Evolutionary conservation across 768 basidiomycete species (phyloP), one percentile per base, ranked within the genome.

Genomic region (Mrakia hoshinonis): DNA sequence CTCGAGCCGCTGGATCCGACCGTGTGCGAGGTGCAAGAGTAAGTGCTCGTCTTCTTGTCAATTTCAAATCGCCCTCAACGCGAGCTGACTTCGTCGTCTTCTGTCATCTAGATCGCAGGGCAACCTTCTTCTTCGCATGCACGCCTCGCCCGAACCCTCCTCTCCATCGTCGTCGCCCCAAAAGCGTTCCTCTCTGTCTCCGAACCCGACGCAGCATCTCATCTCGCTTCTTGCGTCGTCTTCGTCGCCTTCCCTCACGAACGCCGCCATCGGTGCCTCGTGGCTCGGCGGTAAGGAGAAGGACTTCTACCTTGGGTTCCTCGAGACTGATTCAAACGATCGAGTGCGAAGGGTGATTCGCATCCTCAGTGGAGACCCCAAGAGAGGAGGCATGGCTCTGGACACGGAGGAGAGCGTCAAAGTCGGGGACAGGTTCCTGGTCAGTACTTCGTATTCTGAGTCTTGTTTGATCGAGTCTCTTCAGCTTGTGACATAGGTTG

Each of bases 351-450:
- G 74, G 61, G 75, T 77, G 36, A 75, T 78, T 22, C 78, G 76
- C 73, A 78, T 80, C 64, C 67, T 79, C 31, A 76, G 76, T 60
- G 79, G 79, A 5, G 79, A 80, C 76, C 79, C 79, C 7, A 76
- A 75, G 54, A 63, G 77, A 66, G 79, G 79, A 6, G 78, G 77
- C 0, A 66, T 80, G 38, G 76, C 76, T 15, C 73, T 80, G 5
- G 79, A 79, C 39, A 78, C 75, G 73, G 77, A 78, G 52, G 76
- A 76, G 52, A 74, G 77, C 18, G 62, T 80, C 12, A 20, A 70
- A 13, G 52, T 60, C 18, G 78, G 78, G 15, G 77, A 79, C 60
- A 74, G 58, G 36, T 75, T 79, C 22, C 76, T 77, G 68, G 79
- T 78, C 70, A 74, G 77, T 74, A 49, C 43, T 20, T 18, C 36